Evolutionary conservation across 2,329 filamentous ascomycete genomes (phyloP).

Genomic region (Penicillium sp.): DNA sequence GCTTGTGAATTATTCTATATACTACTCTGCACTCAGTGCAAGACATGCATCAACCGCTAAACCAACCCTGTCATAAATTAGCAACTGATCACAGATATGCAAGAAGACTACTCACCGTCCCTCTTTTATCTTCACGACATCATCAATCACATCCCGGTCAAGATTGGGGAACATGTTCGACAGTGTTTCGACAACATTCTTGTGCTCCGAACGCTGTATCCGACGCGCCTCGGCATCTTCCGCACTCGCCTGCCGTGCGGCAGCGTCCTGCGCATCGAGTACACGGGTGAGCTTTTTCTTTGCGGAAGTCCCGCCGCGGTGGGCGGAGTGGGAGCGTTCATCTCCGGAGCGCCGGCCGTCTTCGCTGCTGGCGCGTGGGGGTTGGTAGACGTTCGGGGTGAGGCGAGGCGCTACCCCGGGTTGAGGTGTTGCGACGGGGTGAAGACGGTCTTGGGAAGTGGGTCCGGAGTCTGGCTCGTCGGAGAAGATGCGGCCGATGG

Average conservation of each 20-base stretch:
- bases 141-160: constrained; percentile 90
- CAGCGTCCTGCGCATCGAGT: constrained; percentile 79
- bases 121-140: constrained; percentile 94
- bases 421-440: constrained; percentile 46
- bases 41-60: constrained; percentile 85
- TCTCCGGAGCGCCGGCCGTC: constrained; percentile 28
- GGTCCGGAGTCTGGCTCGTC: constrained; percentile 56
- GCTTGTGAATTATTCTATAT: constrained; percentile 16
- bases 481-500: constrained; percentile 92
- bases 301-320: constrained; percentile 12
- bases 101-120: constrained; percentile 67
- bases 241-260: constrained; percentile 84
- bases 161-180: constrained; percentile 96
- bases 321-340: constrained; percentile 17
- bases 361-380: constrained; percentile 44
- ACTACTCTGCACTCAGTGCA: constrained; percentile 59
- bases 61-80: constrained; percentile 62
- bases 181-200: constrained; percentile 89
- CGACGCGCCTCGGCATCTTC: constrained; percentile 85
- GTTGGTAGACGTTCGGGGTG: constrained; percentile 50
- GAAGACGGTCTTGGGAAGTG: constrained; percentile 35
- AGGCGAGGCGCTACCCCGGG: constrained; percentile 50
- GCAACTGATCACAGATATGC: not conserved
- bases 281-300: constrained; percentile 39
- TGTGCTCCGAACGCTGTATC: constrained; percentile 81